phyloP scores from a whole-genome alignment of 352 stramenopile species.

The Globisporangium iwayamae region DNA sequence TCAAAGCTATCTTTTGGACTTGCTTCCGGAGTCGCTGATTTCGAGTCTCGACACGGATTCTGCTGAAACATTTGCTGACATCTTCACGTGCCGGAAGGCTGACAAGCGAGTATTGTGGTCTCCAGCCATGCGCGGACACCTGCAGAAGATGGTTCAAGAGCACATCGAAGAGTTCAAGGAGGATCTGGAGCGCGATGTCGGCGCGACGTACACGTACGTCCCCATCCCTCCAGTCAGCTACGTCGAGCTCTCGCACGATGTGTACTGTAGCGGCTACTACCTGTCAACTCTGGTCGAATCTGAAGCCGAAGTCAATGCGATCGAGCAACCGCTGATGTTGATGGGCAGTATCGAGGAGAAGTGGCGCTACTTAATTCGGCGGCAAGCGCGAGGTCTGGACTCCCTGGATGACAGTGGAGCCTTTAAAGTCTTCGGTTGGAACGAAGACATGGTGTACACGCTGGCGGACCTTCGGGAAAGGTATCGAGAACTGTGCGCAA shows the following conservation, averaged over 20 bases:
- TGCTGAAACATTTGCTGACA: constrained; percentile 57
- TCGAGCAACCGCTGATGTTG: constrained; percentile 70
- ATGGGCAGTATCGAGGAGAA: constrained; percentile 82
- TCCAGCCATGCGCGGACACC: constrained; percentile 57
- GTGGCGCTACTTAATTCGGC: constrained; percentile 52
- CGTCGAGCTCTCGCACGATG: constrained; percentile 62
- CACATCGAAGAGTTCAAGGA: constrained; percentile 71
- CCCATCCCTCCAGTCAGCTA: constrained; percentile 69
- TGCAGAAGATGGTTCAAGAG: constrained; percentile 70
- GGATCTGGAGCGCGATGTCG: constrained; percentile 47
- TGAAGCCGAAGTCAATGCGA: constrained; percentile 47
- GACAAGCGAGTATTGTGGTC: constrained; percentile 78
- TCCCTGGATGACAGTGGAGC: constrained; percentile 47
- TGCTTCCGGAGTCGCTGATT: constrained; percentile 75
- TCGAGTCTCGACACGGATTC: constrained; percentile 59
- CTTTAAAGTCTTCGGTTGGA: constrained; percentile 71
- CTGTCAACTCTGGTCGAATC: constrained; percentile 62
- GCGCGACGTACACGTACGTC: constrained; percentile 54
- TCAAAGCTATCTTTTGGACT: constrained; percentile 65
- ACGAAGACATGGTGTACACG: constrained; percentile 35
- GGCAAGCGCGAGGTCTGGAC: constrained; percentile 39
- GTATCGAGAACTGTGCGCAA: constrained; percentile 62
- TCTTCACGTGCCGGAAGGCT: constrained; percentile 48
- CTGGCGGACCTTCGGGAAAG: constrained; percentile 49
- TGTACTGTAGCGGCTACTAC: constrained; percentile 77